These are phyloP conservation scores for Luffa acutangula DNA, from an alignment of 306 rosid species.

Conservation along the genomic window DNA sequence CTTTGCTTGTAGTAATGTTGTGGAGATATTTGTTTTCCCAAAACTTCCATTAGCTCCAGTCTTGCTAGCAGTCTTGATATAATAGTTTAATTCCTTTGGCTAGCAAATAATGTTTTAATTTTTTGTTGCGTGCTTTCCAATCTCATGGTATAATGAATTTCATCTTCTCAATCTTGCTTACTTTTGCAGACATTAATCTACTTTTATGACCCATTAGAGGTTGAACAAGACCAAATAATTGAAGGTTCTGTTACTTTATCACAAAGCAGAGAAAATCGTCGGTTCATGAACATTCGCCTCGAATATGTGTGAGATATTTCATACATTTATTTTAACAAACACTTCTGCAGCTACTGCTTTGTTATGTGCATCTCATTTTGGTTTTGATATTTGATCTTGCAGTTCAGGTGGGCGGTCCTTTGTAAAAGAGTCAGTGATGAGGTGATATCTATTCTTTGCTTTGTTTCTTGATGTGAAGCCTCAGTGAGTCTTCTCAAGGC, in stretches of 20 bases:
- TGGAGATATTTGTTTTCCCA: neutral
- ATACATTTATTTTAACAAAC: neutral
- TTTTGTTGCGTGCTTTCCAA: neutral
- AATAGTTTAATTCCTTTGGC: neutral
- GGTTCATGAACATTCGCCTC: constrained; percentile 95
- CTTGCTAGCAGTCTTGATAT: neutral
- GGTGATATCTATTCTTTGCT: constrained; percentile 34
- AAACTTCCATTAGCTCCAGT: neutral
- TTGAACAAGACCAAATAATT: constrained; percentile 91
- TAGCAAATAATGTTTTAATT: neutral
- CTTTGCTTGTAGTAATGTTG: neutral
- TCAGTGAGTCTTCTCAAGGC: constrained; percentile 3
- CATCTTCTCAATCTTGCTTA: constrained; percentile 11
- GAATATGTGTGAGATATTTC: constrained; percentile 69
- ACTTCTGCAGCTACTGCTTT: neutral
- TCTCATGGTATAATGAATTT: neutral
- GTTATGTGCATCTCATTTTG: neutral
- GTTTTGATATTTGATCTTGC: constrained; percentile 27
- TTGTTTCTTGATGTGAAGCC: neutral
- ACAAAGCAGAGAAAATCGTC: constrained; percentile 90
- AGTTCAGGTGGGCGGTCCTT: constrained; percentile 84
- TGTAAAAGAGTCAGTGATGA: constrained; percentile 91
- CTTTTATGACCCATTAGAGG: constrained; percentile 85
- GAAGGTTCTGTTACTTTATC: constrained; percentile 81
- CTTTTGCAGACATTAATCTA: constrained; percentile 77